A percentile compares a stretch with the other conserved stretches of the same genome.
These are phyloP conservation scores for Glaciozyma martinii DNA, from an alignment of 768 basidiomycete species.

Conservation along the genomic window DNA sequence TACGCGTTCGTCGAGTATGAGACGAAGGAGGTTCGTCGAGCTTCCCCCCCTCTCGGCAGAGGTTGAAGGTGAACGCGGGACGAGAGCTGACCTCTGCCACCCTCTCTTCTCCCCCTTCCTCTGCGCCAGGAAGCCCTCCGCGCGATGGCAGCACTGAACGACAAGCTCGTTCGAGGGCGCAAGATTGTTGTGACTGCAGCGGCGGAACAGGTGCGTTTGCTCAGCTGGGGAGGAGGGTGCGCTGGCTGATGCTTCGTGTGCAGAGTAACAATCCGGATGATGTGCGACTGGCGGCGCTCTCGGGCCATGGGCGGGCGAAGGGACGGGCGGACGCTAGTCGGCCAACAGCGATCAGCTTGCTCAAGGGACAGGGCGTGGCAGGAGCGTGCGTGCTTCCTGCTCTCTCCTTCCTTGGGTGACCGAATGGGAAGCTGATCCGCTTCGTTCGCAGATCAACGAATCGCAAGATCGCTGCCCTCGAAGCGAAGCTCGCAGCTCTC, in stretches of 20 bases:
- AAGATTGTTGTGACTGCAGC: slow-evolving; percentile 81
- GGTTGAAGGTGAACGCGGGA: not conserved
- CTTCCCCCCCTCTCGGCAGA: not conserved
- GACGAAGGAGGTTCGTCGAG: slow-evolving; percentile 61
- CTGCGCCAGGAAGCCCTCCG: slow-evolving; percentile 66
- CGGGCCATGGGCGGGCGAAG: not conserved
- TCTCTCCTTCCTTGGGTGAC: not conserved
- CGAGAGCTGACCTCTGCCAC: not conserved
- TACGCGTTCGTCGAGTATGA: slow-evolving; percentile 89
- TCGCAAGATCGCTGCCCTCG: slow-evolving; percentile 88
- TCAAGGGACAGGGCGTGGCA: slow-evolving; percentile 59
- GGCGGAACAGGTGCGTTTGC: slow-evolving; percentile 56
- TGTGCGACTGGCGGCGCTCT: not conserved
- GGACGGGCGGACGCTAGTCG: slow-evolving; percentile 45
- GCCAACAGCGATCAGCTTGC: slow-evolving; percentile 77
- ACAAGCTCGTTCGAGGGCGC: slow-evolving; percentile 73
- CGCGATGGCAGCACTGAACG: slow-evolving; percentile 63
- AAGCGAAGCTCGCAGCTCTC: slow-evolving; percentile 83
- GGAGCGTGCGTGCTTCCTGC: slow-evolving; percentile 44
- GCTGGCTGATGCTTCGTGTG: not conserved
- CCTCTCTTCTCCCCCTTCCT: slow-evolving; percentile 14
- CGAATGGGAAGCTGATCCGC: not conserved
- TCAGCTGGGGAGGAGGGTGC: slow-evolving; percentile 42
- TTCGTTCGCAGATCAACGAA: slow-evolving; percentile 49
- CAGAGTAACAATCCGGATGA: not conserved